phyloP scores from a whole-genome alignment of 805 yeast species.

The Yamadazyma philogaea region DNA sequence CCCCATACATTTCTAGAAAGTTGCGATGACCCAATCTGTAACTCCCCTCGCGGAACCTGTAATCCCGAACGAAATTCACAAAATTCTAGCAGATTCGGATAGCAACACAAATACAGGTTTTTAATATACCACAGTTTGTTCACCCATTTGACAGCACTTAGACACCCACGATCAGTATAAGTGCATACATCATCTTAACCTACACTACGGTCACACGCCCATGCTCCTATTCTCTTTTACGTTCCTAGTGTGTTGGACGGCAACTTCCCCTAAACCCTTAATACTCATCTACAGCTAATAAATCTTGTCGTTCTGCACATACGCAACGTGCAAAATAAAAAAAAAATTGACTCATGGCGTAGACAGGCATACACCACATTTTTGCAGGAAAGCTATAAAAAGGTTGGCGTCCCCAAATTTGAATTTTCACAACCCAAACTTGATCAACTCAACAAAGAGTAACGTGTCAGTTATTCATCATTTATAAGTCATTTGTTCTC shows the following conservation, averaged over 20 bases:
- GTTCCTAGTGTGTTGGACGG: background rate
- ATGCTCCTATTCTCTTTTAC: too few species aligned
- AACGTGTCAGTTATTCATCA: background rate
- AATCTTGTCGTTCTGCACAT: background rate
- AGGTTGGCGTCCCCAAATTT: slow-evolving; percentile 4
- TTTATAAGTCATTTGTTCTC: background rate
- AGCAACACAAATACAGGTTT: slow-evolving; percentile 2
- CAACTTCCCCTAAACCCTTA: slow-evolving; percentile 2
- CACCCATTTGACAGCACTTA: background rate
- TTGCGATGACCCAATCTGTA: slow-evolving; percentile 3
- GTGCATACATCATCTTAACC: too few species aligned
- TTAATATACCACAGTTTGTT: background rate
- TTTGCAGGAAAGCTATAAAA: slow-evolving; percentile 6
- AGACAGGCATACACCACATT: slow-evolving; percentile 6
- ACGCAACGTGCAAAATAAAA: slow-evolving; percentile 7
- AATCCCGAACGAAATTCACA: slow-evolving; percentile 2
- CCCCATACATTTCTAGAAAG: background rate
- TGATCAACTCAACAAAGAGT: background rate
- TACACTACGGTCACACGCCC: too few species aligned
- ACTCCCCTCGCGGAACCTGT: slow-evolving; percentile 4
- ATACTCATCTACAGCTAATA: background rate
- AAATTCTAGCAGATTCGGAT: slow-evolving; percentile 4
- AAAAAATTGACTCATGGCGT: slow-evolving; percentile 9
- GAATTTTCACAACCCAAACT: background rate
- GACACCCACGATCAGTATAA: too few species aligned